Percentiles rank a stretch among this genome's conserved stretches.
These are phyloP conservation scores for Backusella westeae DNA, from an alignment of 192 early-diverging fungal species.

Conservation along the genomic window DNA sequence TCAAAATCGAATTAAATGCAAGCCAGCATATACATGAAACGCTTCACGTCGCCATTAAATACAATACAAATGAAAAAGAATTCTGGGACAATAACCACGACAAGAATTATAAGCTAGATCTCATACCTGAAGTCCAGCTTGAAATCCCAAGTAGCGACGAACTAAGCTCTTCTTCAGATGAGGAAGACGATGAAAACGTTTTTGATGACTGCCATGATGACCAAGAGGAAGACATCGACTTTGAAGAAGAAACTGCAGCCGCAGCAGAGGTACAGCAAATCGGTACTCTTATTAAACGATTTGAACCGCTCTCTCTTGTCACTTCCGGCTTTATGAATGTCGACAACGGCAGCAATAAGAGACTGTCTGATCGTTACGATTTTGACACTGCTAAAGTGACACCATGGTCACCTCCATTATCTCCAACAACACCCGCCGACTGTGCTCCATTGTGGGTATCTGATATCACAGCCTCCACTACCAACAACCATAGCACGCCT, in stretches of 20 bases:
- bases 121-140: neutral
- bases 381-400: neutral
- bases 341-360: neutral
- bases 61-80: conserved; percentile 64
- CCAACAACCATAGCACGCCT: neutral
- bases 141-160: neutral
- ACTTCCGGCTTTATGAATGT: neutral
- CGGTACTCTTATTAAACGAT: neutral
- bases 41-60: conserved; percentile 60
- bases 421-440: neutral
- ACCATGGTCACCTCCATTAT: conserved; percentile 4
- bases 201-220: neutral
- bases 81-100: conserved; percentile 94
- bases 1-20: conserved; percentile 8
- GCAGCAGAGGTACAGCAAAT: neutral
- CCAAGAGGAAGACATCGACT: neutral
- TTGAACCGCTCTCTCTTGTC: neutral
- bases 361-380: neutral
- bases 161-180: conserved; percentile 4
- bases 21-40: conserved; percentile 29
- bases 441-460: neutral
- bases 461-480: neutral
- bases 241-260: neutral
- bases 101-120: conserved; percentile 70
- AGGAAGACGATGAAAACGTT: neutral